phyloP scores from a whole-genome alignment of 176 grass and related monocot genomes.

The Coix lacrymajobi region DNA sequence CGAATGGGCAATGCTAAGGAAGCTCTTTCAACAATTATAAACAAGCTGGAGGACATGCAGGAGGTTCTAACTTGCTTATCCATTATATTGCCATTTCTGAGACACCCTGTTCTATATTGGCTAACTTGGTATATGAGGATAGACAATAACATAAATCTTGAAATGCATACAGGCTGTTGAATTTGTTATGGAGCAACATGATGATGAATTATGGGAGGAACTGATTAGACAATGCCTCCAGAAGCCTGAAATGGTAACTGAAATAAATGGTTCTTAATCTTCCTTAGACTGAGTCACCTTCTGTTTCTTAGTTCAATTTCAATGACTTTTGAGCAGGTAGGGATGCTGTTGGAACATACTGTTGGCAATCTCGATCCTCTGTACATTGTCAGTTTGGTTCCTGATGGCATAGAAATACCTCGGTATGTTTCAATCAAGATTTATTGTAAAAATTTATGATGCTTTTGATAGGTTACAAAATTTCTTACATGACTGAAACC shows the following conservation, averaged over 20 bases:
- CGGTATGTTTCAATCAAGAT: constrained; percentile 32
- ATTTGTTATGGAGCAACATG: constrained; percentile 88
- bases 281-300: neutral
- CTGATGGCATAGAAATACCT: constrained; percentile 97
- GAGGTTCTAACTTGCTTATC: constrained; percentile 49
- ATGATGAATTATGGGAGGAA: constrained; percentile 97
- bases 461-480: too few species aligned
- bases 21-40: constrained; percentile 90
- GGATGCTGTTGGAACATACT: constrained; percentile 96
- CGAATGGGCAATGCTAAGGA: constrained; percentile 98
- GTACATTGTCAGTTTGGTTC: constrained; percentile 94
- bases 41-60: constrained; percentile 85
- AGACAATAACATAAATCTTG: constrained; percentile 8
- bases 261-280: constrained; percentile 12
- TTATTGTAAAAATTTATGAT: neutral
- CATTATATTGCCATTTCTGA: neutral
- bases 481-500: neutral
- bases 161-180: constrained; percentile 79
- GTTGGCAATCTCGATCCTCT: constrained; percentile 97
- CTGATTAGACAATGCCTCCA: constrained; percentile 82
- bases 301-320: neutral
- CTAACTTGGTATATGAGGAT: neutral
- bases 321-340: constrained; percentile 63
- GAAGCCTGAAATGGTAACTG: constrained; percentile 91
- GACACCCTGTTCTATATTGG: constrained; percentile 1